Conservation (phyloP, 1,139 yeast species). For the Sugiyamaella grinbergsii region DNA sequence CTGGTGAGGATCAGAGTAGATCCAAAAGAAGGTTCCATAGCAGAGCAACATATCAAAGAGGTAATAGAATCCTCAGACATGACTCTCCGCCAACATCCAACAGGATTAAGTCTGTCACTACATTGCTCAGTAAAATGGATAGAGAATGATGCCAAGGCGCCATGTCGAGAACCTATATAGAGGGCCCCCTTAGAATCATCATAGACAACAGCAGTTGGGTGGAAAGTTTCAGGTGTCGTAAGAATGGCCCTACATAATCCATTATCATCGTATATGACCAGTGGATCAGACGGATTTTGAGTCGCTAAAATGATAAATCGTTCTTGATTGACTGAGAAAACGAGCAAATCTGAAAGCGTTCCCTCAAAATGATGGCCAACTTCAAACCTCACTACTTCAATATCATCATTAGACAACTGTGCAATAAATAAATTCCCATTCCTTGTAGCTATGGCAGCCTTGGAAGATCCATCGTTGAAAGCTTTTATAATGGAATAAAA, state of each 20-base stretch:
- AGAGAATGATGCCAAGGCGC: constrained; percentile 62
- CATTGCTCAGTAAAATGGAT: constrained; percentile 37
- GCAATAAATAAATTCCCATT: constrained; percentile 53
- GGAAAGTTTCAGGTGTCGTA: constrained; percentile 49
- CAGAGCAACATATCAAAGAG: constrained; percentile 43
- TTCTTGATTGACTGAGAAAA: constrained; percentile 37
- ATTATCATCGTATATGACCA: constrained; percentile 50
- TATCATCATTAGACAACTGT: constrained; percentile 21
- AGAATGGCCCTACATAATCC: constrained; percentile 13
- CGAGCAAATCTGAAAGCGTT: constrained; percentile 59
- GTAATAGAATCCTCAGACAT: constrained; percentile 78
- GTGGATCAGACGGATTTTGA: constrained; percentile 64
- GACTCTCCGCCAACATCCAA: constrained; percentile 53
- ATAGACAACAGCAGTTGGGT: constrained; percentile 58
- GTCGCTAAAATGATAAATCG: constrained; percentile 57
- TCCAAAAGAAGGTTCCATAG: constrained; percentile 21
- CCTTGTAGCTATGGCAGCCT: constrained; percentile 54
- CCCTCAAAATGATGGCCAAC: constrained; percentile 33
- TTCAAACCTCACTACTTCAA: constrained; percentile 26
- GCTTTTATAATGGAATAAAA: constrained; percentile 58
- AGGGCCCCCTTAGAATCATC: constrained; percentile 48
- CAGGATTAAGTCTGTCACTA: constrained; percentile 29
- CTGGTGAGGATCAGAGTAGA: constrained; percentile 34
- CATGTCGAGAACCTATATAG: constrained; percentile 71
- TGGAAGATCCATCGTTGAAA: constrained; percentile 44